Evolutionary conservation across 805 yeast genomes (phyloP).

Genomic region (Brettanomyces naardenensis): DNA sequence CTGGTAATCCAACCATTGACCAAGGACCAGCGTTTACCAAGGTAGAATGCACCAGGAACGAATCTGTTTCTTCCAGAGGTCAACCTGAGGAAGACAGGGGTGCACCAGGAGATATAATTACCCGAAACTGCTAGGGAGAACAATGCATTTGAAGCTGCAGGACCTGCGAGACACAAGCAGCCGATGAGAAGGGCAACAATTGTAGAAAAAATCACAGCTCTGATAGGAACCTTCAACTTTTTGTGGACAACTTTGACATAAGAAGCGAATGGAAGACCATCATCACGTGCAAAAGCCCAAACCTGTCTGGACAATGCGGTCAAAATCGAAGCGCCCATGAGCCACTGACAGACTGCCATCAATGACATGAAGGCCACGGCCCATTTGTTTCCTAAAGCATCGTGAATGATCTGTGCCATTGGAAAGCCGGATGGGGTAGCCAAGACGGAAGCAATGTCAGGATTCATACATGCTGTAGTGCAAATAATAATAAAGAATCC

Average conservation of each 20-base stretch:
- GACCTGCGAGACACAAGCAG: constrained; percentile 44
- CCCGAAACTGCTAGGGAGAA: constrained; percentile 55
- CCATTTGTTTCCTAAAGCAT: constrained; percentile 55
- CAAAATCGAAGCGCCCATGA: constrained; percentile 56
- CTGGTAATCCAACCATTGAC: constrained; percentile 38
- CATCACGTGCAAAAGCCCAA: constrained; percentile 71
- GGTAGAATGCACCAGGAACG: constrained; percentile 54
- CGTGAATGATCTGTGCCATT: constrained; percentile 53
- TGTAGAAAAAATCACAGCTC: constrained; percentile 50
- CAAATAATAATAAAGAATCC: constrained; percentile 51
- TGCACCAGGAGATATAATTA: constrained; percentile 52
- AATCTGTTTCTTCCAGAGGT: constrained; percentile 41
- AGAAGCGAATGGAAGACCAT: constrained; percentile 55
- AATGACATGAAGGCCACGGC: constrained; percentile 54
- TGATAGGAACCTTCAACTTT: constrained; percentile 46
- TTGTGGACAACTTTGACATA: constrained; percentile 48
- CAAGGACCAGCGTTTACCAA: constrained; percentile 42
- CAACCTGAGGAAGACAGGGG: constrained; percentile 45
- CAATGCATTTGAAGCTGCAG: constrained; percentile 55
- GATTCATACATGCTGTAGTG: constrained; percentile 44
- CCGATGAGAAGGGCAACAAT: constrained; percentile 41
- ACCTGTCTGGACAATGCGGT: constrained; percentile 63
- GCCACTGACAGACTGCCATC: constrained; percentile 50
- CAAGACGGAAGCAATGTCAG: constrained; percentile 33
- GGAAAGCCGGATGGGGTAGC: constrained; percentile 45